phyloP scores from a whole-genome alignment of 345 rosid genomes.

The Raphanus raphanistrum region DNA sequence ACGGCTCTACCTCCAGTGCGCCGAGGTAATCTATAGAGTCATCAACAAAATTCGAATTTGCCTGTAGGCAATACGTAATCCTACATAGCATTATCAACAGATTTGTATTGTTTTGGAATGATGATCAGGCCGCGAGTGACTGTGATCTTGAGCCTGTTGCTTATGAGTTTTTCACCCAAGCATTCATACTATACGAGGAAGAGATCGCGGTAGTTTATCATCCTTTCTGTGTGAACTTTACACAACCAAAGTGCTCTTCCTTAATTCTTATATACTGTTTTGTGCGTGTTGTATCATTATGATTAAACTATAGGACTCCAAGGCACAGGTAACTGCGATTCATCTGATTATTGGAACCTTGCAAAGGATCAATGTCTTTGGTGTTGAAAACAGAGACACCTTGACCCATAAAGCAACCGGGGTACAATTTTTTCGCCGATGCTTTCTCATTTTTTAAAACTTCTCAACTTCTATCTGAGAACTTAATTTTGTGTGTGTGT shows the following conservation, averaged over 20 bases:
- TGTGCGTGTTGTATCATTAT: conserved; percentile 8
- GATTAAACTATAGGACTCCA: conserved; percentile 58
- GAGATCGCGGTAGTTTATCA: conserved; percentile 64
- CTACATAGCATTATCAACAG: neutral
- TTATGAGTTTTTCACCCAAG: conserved; percentile 83
- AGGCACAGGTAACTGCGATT: conserved; percentile 79
- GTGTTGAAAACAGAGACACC: conserved; percentile 85
- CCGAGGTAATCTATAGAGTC: conserved; percentile 61
- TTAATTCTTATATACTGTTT: neutral
- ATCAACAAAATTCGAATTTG: neutral
- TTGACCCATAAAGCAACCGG: conserved; percentile 94
- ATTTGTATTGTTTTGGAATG: conserved; percentile 11
- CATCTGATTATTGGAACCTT: conserved; percentile 83
- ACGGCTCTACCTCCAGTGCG: conserved; percentile 79
- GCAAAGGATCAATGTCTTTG: conserved; percentile 87
- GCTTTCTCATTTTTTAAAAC: conserved; percentile 1
- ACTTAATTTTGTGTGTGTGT: neutral
- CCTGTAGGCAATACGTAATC: conserved; percentile 3
- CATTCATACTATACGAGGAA: conserved; percentile 80
- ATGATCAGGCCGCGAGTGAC: conserved; percentile 77
- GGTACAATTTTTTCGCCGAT: conserved; percentile 45
- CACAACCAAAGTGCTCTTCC: neutral
- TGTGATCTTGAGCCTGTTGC: conserved; percentile 81
- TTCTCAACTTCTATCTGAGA: conserved; percentile 1
- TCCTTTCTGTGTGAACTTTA: conserved; percentile 12